A percentile compares a stretch with the other conserved stretches of the same genome.
phyloP scores from a whole-genome alignment of 1,284 basidiomycete genomes.

The Trichosporon sp. region DNA sequence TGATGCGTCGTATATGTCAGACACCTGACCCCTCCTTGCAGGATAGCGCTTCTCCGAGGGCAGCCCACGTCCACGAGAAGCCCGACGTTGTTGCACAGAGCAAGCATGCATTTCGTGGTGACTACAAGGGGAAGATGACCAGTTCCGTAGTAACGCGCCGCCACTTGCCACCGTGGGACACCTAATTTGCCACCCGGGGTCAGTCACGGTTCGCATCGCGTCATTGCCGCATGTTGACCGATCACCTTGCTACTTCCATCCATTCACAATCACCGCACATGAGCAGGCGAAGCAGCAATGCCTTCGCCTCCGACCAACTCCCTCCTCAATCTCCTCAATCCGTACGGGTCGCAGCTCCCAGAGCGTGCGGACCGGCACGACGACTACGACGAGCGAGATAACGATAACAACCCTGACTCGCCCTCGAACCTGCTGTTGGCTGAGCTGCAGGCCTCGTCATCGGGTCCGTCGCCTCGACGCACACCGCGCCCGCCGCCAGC shows the following conservation, averaged over 20 bases:
- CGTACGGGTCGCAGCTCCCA: constrained; percentile 68
- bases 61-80: no score
- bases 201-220: constrained; percentile 13
- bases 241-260: not conserved
- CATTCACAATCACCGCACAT: not conserved
- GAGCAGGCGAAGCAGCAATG: constrained; percentile 23
- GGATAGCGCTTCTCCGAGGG: no score
- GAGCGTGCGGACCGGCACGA: constrained; percentile 55
- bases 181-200: not conserved
- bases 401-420: constrained; percentile 37
- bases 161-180: constrained; percentile 15
- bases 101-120: no score
- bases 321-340: constrained; percentile 79
- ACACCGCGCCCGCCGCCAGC: not conserved
- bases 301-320: constrained; percentile 38
- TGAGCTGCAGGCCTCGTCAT: constrained; percentile 39
- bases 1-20: no score
- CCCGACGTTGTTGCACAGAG: no score
- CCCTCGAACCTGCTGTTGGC: constrained; percentile 49
- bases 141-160: not conserved
- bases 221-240: constrained; percentile 15
- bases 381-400: not conserved
- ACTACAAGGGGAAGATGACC: no score
- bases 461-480: not conserved
- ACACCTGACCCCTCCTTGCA: no score